Base-by-base conservation (phyloP, 2,329 filamentous ascomycete genomes). In the Calonectria naviculata region DNA sequence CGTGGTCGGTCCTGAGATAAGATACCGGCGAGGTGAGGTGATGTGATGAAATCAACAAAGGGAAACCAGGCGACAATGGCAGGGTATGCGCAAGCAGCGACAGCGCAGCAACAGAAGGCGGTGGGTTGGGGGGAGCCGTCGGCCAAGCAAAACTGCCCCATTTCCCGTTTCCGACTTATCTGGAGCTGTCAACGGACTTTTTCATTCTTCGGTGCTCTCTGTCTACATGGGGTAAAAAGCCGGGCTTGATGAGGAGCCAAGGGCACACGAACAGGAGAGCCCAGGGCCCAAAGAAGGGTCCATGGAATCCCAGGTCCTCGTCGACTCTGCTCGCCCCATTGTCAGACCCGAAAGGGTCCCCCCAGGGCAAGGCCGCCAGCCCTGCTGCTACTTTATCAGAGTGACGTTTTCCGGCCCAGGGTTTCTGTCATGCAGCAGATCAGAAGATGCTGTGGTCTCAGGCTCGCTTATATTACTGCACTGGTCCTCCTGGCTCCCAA, bases 41-140 rank as follows among this genome's bases (percentile, higher is more conserved):
- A 62, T 54, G 62, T 41, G 67, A 70, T 70, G 44, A 28, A 62
- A 70, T 70, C 62, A 52, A 66, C 61, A 42, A 69, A 65, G 61
- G 65, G 54, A 67, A 29, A 58, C 29, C 65, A 58, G 9, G 65
- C 60, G 42, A 49, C 58, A 58, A 65, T 66, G 67, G 56, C 62
- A 61, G 44, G 62, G 54, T n/a, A 38, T 47, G 44, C 46, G 26
- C 42, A 60, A 68, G 62, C 62, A 47, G 68, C 46, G 42, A 58
- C 52, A 58, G 52, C 52, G 36, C 31, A 58, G 52, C 52, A 58
- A 38, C 31, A 58, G 52, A 58, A 66, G 62, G 68, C 64, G 68
- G 68, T 67, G 68, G 68, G 65, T 68, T 71, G 60, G 60, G 68
- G 28, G 54, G 26, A 46, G 60, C 38, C 66, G 56, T 41, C 46